A percentile compares a stretch with the other conserved stretches of the same genome.
Conservation (phyloP, 495 filamentous ascomycete genomes). For the Tuber indicum region DNA sequence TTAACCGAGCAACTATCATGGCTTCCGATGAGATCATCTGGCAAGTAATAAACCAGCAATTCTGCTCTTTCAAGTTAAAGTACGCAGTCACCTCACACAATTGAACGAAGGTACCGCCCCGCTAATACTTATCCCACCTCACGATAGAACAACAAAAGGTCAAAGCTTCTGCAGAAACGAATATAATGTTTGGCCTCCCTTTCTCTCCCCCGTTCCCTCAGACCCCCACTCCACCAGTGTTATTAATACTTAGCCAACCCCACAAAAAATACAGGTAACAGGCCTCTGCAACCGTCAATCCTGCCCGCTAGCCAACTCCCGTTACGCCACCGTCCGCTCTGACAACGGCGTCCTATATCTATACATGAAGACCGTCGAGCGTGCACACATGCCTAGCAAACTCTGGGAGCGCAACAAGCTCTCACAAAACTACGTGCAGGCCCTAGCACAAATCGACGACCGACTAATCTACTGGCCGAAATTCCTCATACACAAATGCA, state of each 20-base stretch:
- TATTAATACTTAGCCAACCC: neutral
- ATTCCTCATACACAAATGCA: constrained; percentile 92
- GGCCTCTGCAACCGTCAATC: constrained; percentile 92
- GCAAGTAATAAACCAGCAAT: constrained; percentile 92
- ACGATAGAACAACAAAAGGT: constrained; percentile 70
- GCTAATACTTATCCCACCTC: constrained; percentile 17
- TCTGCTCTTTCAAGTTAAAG: constrained; percentile 96
- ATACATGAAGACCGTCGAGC: constrained; percentile 94
- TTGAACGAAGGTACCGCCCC: constrained; percentile 11
- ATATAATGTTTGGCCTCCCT: constrained; percentile 54
- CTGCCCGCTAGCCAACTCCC: constrained; percentile 90
- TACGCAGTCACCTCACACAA: constrained; percentile 45
- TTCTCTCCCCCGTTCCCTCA: neutral
- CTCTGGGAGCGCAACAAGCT: constrained; percentile 93
- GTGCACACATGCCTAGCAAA: constrained; percentile 81
- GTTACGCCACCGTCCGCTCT: constrained; percentile 87
- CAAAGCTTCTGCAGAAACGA: constrained; percentile 95
- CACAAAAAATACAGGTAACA: constrained; percentile 52
- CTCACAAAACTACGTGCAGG: constrained; percentile 80
- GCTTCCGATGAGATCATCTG: constrained; percentile 96
- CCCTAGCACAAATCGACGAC: constrained; percentile 80
- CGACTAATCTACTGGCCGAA: constrained; percentile 93
- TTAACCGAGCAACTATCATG: constrained; percentile 44
- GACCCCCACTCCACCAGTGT: constrained; percentile 8
- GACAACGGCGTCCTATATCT: constrained; percentile 81